Base-by-base conservation (phyloP, 2,329 filamentous ascomycete genomes). In the Pestalotiopsis fici region DNA sequence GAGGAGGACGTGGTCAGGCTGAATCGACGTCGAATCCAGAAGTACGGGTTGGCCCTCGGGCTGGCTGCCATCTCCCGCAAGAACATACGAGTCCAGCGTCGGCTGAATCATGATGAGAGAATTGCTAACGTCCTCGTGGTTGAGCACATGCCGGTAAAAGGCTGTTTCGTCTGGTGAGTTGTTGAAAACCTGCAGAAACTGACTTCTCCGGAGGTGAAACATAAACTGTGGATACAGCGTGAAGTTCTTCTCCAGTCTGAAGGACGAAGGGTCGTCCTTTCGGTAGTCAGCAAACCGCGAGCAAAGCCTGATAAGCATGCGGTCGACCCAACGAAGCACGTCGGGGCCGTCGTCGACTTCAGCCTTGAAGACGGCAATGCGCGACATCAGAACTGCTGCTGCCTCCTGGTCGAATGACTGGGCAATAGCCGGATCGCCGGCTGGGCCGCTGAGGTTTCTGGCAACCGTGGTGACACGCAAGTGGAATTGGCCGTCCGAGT, bases 301-400 rank as follows among this genome's bases (percentile, higher is more conserved):
- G 84, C 96, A 99, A 28, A 99, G 86, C 65, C 96, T 88, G 78
- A 99, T 99, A 68, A 99, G 89, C 96, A 99, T 99, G 72, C 96
- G 90, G 77, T 99, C 96, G 27, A 99, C 96, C 96, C 96, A 99
- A 77, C 96, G 90, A 66, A 99, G 87, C 28, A 99, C 95, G 80
- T 99, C 96, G n/a, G 96, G 96, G 0, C 96, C 96, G 77, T 99
- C 96, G 74, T 99, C 96, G 28, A 98, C 95, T 78, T 99, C 96
- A 1, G 96, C 95, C 84, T 98, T 99, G 86, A 97, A 99, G 61
- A 98, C 96, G 9, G 96, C 96, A 79, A 99, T 99, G 71, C 96
- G 89, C n/a, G 95, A 97, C 96, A 99, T 99, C 57, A 99, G 88
- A 21, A 98, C 96, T 25, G 96, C 96, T 3, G 96, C 95, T 56